Evolutionary conservation across 805 yeast species (phyloP), one percentile per base, ranked within the genome.

Genomic region (Wickerhamomyces tratensis): DNA sequence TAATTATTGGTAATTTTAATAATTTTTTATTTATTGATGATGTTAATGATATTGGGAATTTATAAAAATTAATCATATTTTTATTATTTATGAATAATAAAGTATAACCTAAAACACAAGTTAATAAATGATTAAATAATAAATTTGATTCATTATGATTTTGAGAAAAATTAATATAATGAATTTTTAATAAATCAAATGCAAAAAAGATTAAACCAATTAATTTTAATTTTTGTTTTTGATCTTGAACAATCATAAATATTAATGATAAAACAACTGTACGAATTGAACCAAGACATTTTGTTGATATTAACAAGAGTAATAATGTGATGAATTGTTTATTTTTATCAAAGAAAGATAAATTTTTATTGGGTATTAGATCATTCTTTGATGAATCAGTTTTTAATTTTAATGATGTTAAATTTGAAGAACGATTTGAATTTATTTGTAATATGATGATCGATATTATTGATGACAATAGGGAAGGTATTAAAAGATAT

Each of bases 381-480:
- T 27, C 10, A 27, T 8, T 27, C 10, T 8, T 27, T 27, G 30
- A 20, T 20, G 20, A 20, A 20, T 20, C 20, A 20, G 20, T 20
- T 20, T 20, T 20, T 20, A 20, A 20, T 20, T 20, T 20, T 20
- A 20, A 20, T 20, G 20, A 20, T 20, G 4, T 20, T 2, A 20
- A 4, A 20, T 20, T 20, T 20, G 14, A 33, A 14, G 39, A 31
- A 8, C 7, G 13, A 8, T 9, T 6, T 31, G 34, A 12, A 8
- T 31, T 7, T 9, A 13, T 11, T 31, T 31, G 34, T 31, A 13
- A 31, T 31, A 41, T 47, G 2, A 49, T 26, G 2, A 40, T 10
- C 5, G 57, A 45, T 25, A 51, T 41, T 14, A 39, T 39, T 3
- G 51, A 39, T 0, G 49, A 46, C 9, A 54, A 35, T 14, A 52